These are phyloP conservation scores for Amphirosellinia nigrospora DNA, from an alignment of 495 filamentous ascomycete species.

Conservation along the genomic window DNA sequence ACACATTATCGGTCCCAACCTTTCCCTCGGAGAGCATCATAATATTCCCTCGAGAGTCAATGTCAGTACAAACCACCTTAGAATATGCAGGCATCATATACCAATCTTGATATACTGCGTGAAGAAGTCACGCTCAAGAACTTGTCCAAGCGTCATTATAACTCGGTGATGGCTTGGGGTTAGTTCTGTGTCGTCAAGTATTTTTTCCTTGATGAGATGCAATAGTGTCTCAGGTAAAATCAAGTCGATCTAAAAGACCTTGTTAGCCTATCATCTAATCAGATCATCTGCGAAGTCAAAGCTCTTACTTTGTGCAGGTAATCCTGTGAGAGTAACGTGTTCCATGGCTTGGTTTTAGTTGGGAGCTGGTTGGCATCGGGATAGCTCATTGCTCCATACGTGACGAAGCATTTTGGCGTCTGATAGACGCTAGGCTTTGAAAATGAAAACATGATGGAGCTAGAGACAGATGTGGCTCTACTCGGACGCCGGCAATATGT, in stretches of 20 bases:
- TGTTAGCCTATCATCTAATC: background rate
- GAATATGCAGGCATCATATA: slow-evolving; percentile 42
- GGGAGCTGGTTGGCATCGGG: slow-evolving; percentile 74
- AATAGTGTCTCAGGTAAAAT: slow-evolving; percentile 74
- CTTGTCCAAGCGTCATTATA: slow-evolving; percentile 71
- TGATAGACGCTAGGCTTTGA: slow-evolving; percentile 59
- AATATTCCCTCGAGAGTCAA: slow-evolving; percentile 68
- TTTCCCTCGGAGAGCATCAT: slow-evolving; percentile 91
- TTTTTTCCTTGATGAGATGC: slow-evolving; percentile 59
- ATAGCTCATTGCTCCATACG: slow-evolving; percentile 67
- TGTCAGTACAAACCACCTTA: background rate
- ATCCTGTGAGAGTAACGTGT: slow-evolving; percentile 67
- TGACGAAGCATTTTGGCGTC: slow-evolving; percentile 76
- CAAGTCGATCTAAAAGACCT: slow-evolving; percentile 65
- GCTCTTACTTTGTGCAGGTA: slow-evolving; percentile 74
- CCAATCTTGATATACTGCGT: slow-evolving; percentile 85
- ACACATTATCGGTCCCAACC: slow-evolving; percentile 79
- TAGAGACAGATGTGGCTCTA: background rate
- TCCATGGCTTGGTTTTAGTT: slow-evolving; percentile 74
- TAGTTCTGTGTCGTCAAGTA: slow-evolving; percentile 47
- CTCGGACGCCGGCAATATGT: background rate
- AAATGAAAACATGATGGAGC: slow-evolving; percentile 65
- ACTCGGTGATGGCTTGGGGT: slow-evolving; percentile 69
- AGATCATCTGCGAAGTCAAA: background rate
- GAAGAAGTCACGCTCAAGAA: slow-evolving; percentile 83